Base-by-base conservation (phyloP, 1,284 basidiomycete species). In the Chondrostereum purpureum region DNA sequence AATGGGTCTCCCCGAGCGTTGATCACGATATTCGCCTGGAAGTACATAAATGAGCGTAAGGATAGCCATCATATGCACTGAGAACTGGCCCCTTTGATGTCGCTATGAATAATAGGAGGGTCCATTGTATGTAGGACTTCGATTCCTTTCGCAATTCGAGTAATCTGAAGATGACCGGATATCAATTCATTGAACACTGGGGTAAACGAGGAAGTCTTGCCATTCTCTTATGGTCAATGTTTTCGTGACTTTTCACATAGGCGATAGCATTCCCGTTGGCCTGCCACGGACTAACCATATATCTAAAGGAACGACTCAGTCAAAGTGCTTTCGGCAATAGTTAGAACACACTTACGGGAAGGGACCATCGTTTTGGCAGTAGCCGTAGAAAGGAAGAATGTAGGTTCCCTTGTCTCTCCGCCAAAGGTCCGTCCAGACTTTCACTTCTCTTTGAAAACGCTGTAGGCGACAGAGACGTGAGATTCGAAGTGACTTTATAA, bases 341-440 rank as follows among this genome's bases (percentile, higher is more conserved):
- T 22, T 14, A n/a, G 21, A 4, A 23, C 10, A 11, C n/a, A 54
- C 67, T 46, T 49, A 75, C 70, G 75, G 75, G 43, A 72, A 78
- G 11, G 73, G 73, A 0, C 74, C 75, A 48, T 78, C 74, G 22
- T 62, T 64, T 47, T 73, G 68, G 46, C 70, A 70, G 50, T 72
- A 77, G 2, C 77, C 77, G 50, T 73, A 78, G 46, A 79, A 75
- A 0, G 77, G 77, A 2, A 79, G 63, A 37, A 77, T 73, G 46
- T 75, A 66, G 34, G 59, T 62, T 33, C 77, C 77, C 31, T 62
- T 61, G 46, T 79, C 77, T 8, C 58, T 56, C 45, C 69, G 66
- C 73, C 75, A 78, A n/a, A 79, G 63, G 36, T 66, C 63, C 17
- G 66, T 63, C 76, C 77, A 79, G 22, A 79, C 72, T n/a, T 67